Conservation (phyloP, 139 green algal species). For the Nannochloris sp. region DNA sequence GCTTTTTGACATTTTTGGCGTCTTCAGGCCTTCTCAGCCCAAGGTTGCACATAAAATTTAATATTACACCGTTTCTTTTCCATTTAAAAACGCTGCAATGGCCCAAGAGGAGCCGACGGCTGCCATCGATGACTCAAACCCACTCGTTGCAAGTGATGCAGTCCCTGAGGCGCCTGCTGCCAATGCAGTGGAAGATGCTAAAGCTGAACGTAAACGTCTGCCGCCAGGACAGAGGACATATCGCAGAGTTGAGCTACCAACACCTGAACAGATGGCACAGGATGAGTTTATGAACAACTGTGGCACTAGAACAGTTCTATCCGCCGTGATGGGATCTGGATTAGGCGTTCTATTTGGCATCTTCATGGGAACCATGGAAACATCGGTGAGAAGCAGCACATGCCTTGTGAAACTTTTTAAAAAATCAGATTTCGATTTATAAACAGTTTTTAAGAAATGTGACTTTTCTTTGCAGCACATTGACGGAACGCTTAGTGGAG, state of each 20-base stretch:
- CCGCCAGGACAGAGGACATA: constrained; percentile 17
- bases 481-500: constrained; percentile 16
- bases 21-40: not conserved
- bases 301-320: constrained; percentile 64
- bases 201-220: constrained; percentile 3
- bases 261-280: constrained; percentile 45
- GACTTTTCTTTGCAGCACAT: constrained; percentile 6
- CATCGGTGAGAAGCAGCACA: constrained; percentile 10
- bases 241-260: constrained; percentile 47
- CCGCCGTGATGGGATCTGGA: constrained; percentile 60
- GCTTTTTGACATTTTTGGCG: not conserved
- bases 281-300: constrained; percentile 95
- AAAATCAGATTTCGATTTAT: not conserved
- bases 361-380: constrained; percentile 75
- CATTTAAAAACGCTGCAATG: not conserved
- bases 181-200: not conserved
- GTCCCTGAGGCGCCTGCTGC: constrained; percentile 15
- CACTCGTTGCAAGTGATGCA: not conserved
- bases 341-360: constrained; percentile 79
- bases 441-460: not conserved
- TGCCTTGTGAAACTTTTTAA: too few relatives aligned
- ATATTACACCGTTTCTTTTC: not conserved
- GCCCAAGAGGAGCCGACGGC: too few relatives aligned
- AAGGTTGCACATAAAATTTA: not conserved
- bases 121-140: too few relatives aligned